Percentiles rank a stretch among this genome's conserved stretches.
These are phyloP conservation scores for Colletotrichum endophyticum DNA, from an alignment of 2,329 filamentous ascomycete species.

Conservation along the genomic window DNA sequence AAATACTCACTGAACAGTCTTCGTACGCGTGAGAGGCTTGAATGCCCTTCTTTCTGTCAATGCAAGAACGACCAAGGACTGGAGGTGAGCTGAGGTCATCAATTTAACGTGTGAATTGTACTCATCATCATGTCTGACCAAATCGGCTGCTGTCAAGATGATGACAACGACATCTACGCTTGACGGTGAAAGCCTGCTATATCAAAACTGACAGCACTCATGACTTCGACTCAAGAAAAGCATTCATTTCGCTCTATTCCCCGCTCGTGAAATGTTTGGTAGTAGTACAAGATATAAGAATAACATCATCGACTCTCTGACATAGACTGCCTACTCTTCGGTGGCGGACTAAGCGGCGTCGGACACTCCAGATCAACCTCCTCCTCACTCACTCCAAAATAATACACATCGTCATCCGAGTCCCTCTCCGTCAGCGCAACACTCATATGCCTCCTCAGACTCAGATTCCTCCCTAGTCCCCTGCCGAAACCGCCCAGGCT, in stretches of 20 bases:
- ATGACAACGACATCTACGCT: not conserved
- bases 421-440: constrained; percentile 10
- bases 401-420: constrained; percentile 13
- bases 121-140: not conserved
- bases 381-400: constrained; percentile 3
- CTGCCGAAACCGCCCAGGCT: not conserved
- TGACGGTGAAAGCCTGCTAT: not conserved
- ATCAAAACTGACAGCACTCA: not conserved
- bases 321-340: not conserved
- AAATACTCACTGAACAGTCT: not conserved
- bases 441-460: not conserved
- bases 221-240: not conserved
- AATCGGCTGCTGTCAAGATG: not conserved
- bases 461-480: not conserved
- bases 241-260: not conserved
- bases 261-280: not conserved
- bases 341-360: constrained; percentile 11
- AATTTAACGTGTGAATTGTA: not conserved
- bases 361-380: constrained; percentile 1
- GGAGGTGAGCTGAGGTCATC: not conserved
- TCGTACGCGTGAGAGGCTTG: too few relatives aligned
- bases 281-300: not conserved
- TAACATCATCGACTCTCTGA: not conserved
- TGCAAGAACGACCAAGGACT: too few relatives aligned
- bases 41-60: too few relatives aligned